Evolutionary conservation across 768 basidiomycete genomes (phyloP), one percentile per base, ranked within the genome.

Genomic region (Amylocystis lapponica): DNA sequence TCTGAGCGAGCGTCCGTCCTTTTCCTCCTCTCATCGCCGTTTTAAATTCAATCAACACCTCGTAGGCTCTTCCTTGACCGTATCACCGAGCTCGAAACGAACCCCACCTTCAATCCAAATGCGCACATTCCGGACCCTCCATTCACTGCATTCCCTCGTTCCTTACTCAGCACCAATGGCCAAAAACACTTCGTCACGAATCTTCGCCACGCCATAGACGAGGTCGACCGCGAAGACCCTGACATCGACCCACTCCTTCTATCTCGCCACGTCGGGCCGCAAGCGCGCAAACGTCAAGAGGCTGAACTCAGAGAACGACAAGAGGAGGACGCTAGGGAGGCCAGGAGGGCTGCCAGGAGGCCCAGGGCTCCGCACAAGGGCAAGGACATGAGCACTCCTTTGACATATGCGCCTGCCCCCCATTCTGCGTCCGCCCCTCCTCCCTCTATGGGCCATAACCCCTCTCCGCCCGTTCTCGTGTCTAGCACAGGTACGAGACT

Each of bases 1-100:
- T 69, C 78, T 52, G 83, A 87, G 57, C 64, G 74, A 69, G 71
- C 73, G 84, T 85, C 56, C 46, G 79, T 69, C 30, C 36, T 17
- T 12, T 27, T 25, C 43, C 36, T 37, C 17, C 45, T 40, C 39
- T 47, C 47, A 16, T 49, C 50, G 29, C 34, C n/a, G 23, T 48
- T 21, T 39, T 27, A 45, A 40, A 35, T 39, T 46, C 20, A 27
- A 26, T 43, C 9, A 35, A 9, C 34, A 35, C 34, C 9, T 17
- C 10, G 21, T 4, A 83, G 81, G 43, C 56, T 67, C 37, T 66
- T 82, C 26, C 64, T 80, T 10, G 74, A 81, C 49, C 77, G 79
- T 21, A 79, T 85, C 49, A 66, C 70, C 47, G 81, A 81, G 46
- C 69, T 84, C 22, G 79, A 84, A 56, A 57, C 42, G 22, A 51